Evolutionary conservation across 768 basidiomycete genomes (phyloP), one percentile per base, ranked within the genome.

Genomic region (Mycena belliarum): DNA sequence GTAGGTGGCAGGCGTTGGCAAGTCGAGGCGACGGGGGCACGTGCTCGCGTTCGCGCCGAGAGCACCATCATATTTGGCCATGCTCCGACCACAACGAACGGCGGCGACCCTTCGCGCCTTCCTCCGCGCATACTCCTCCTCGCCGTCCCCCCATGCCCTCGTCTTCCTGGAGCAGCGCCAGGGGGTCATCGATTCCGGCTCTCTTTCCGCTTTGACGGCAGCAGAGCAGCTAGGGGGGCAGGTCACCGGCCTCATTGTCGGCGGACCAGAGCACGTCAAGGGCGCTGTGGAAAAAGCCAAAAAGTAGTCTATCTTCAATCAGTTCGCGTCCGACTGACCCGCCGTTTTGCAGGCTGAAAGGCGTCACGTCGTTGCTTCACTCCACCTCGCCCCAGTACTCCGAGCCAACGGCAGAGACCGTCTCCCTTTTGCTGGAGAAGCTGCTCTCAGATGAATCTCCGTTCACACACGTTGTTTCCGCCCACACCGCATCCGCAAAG

Each of bases 401-500:
- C 9, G 76, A 86, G 49, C 78, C 82, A 0, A 70, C 94, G 1
- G 87, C 93, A 14, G 94, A 95, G 76, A 79, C 81, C 2, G 73
- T 95, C 49, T 85, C 95, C 2, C 96, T 95, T 9, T 80, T 98
- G 42, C 72, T 98, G 21, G 86, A 93, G 68, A 83, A 83, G 59
- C 67, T 95, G 26, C 79, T 96, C 6, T 81, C 86, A 21, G 73
- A 77, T 44, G 79, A 78, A 60, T 79, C 81, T 6, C 73, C 80
- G 46, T 98, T 85, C 76, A 95, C 96, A 6, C 96, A 99, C 70
- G 82, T 98, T 64, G 88, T 96, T 49, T 93, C 92, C 25, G 85
- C 94, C 12, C 95, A 97, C 65, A 93, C 95, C 0, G 93, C 95
- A 5, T 83, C 87, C 46, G 93, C 93, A 55, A 98, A 97, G 76